phyloP scores from a whole-genome alignment of 441 rosid genomes.

The Croton laevigatus region DNA sequence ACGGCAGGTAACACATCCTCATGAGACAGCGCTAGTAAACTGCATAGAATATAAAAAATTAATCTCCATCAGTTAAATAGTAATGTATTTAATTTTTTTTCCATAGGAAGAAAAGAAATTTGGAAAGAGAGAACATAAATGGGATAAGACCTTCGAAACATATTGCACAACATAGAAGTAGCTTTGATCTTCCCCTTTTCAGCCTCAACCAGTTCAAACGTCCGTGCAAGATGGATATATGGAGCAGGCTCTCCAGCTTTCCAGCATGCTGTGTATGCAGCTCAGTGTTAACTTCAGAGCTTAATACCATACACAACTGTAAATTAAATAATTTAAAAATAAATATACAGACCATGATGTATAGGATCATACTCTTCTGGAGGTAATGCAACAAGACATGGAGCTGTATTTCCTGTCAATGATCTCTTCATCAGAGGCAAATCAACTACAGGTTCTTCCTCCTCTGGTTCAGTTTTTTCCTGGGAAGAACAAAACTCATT shows the following conservation, averaged over 20 bases:
- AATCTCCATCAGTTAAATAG: slow-evolving; percentile 14
- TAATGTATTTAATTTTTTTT: slow-evolving; percentile 7
- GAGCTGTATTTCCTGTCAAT: slow-evolving; percentile 28
- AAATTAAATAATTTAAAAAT: slow-evolving; percentile 15
- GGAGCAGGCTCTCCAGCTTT: slow-evolving; percentile 72
- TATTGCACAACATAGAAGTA: slow-evolving; percentile 80
- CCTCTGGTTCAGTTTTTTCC: slow-evolving; percentile 29
- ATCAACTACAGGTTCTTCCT: slow-evolving; percentile 27
- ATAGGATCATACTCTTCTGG: slow-evolving; percentile 61
- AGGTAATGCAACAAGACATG: slow-evolving; percentile 48
- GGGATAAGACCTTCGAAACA: slow-evolving; percentile 74
- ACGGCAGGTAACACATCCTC: slow-evolving; percentile 81
- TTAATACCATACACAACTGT: slow-evolving; percentile 3
- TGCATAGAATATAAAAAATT: slow-evolving; percentile 30
- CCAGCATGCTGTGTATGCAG: slow-evolving; percentile 74
- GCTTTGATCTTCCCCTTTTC: slow-evolving; percentile 87
- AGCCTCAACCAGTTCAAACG: slow-evolving; percentile 74
- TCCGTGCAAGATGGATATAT: slow-evolving; percentile 74
- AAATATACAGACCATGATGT: slow-evolving; percentile 60
- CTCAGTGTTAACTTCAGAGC: slow-evolving; percentile 22
- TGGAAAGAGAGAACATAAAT: slow-evolving; percentile 3
- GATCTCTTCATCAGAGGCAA: slow-evolving; percentile 33
- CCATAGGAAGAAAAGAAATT: slow-evolving; percentile 10
- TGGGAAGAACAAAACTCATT: slow-evolving; percentile 32
- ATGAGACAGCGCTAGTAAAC: slow-evolving; percentile 79